A percentile compares a stretch with the other conserved stretches of the same genome.
Conservation (phyloP, 2,329 filamentous ascomycete species). For the Ophiostoma sp. region DNA sequence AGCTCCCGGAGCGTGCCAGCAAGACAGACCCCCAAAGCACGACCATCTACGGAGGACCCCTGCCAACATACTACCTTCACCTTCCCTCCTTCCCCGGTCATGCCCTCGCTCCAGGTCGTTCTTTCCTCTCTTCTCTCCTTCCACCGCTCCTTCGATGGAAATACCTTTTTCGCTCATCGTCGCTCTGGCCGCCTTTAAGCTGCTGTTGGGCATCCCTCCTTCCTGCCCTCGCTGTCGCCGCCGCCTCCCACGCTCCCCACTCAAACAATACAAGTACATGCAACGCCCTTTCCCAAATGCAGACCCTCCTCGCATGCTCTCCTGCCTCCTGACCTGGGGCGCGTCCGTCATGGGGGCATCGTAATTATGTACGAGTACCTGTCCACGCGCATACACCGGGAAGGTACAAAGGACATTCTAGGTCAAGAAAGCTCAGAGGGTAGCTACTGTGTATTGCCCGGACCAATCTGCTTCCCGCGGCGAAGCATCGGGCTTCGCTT, state of each 20-base stretch:
- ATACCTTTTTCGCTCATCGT: constrained; percentile 18
- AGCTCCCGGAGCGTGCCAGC: neutral
- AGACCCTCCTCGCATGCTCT: constrained; percentile 19
- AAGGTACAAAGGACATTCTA: neutral
- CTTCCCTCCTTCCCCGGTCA: constrained; percentile 14
- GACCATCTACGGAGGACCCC: neutral
- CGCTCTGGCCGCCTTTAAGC: neutral
- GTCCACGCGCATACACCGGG: neutral
- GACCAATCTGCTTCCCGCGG: constrained; percentile 5
- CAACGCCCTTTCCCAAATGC: constrained; percentile 13
- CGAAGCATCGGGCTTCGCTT: neutral
- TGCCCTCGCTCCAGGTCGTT: constrained; percentile 18
- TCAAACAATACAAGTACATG: neutral
- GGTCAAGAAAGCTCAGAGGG: neutral
- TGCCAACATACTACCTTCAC: neutral
- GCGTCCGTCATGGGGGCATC: neutral
- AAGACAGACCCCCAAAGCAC: neutral
- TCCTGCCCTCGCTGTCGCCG: neutral
- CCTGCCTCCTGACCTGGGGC: constrained; percentile 16
- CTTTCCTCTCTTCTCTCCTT: constrained; percentile 12
- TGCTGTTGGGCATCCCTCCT: neutral
- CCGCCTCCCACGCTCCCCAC: constrained; percentile 12
- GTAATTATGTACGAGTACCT: neutral
- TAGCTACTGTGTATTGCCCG: neutral
- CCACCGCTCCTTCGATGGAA: constrained; percentile 26